phyloP scores from a whole-genome alignment of 306 rosid species.

The Corylus avellana region DNA sequence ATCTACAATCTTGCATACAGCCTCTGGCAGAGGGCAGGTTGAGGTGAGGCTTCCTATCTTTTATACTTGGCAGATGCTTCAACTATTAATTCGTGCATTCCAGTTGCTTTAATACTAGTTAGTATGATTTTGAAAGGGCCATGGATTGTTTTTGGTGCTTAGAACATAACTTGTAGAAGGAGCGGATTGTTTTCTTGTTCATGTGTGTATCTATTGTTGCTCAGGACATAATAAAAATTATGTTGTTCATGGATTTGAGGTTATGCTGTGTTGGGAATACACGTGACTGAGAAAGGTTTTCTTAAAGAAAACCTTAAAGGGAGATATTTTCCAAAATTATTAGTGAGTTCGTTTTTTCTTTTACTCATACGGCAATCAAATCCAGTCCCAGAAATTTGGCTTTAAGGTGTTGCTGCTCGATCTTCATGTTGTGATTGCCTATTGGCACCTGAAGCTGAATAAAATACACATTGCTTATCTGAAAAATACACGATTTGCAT shows the following conservation, averaged over 20 bases:
- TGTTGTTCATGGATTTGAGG: background rate
- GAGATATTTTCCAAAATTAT: background rate
- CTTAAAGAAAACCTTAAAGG: background rate
- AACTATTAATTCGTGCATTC: background rate
- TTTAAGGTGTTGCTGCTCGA: conserved; percentile 12
- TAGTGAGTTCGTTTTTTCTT: background rate
- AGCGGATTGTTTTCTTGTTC: background rate
- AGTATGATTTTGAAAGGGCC: background rate
- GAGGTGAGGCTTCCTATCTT: conserved; percentile 50
- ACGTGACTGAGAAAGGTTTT: background rate
- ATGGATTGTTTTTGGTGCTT: background rate
- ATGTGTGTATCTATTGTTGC: background rate
- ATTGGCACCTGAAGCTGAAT: conserved; percentile 2
- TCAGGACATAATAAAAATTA: background rate
- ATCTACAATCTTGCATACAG: conserved; percentile 68
- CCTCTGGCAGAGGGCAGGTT: conserved; percentile 82
- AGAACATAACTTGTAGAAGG: background rate
- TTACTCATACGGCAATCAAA: background rate
- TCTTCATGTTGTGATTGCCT: conserved; percentile 6
- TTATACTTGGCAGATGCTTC: background rate
- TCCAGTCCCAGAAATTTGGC: background rate
- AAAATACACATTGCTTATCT: background rate
- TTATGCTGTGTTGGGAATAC: no score
- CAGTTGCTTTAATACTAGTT: conserved; percentile 6
- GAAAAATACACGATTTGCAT: background rate